Base-by-base conservation (phyloP, 768 basidiomycete species). In the Boletus subparvulus region DNA sequence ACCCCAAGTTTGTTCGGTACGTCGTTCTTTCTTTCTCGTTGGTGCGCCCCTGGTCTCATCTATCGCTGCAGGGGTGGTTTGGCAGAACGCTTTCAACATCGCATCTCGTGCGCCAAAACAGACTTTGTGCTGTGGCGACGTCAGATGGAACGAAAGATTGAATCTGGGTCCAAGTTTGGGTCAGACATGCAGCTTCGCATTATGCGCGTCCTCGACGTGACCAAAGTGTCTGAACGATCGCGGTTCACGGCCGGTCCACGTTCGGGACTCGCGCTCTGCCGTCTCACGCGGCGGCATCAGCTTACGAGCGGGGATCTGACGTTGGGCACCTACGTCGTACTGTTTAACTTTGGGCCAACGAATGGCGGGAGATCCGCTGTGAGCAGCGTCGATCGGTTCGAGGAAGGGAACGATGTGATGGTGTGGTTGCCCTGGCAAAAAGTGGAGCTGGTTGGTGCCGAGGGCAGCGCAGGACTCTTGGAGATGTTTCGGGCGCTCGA, bases 341-440 rank as follows among this genome's bases (percentile, higher is more conserved):
- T 77, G 19, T 73, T 80, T 52, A 73, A 71, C 32, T 79, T 77
- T 60, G 65, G 68, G 11, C 64, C 52, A 53, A 69, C 56, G 58
- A 61, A 47, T 19, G 60, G 59, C 7, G 68, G 51, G 56, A 28
- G 66, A 7, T 68, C 69, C 12, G 55, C 63, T 6, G 63, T 69
- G 54, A 73, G 75, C 47, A 73, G 73, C 50, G 63, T 68, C 2
- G 75, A 75, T 37, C 67, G 69, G 6, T 76, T 84, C 28, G 59
- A 66, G 11, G 72, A 72, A 21, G 81, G 78, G 1, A 63, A 62
- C 9, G 76, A 77, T 3, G 67, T 83, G 13, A 69, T 73, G 43
- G 70, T 79, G 8, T 84, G 82, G 80, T 64, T 72, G 37, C 83
- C 84, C 5, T 85, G 81, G 81, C 74, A 78, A 4, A 75, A 76